A percentile compares a stretch with the other conserved stretches of the same genome.
phyloP scores from a whole-genome alignment of 2,329 filamentous ascomycete species.

The Parastagonospora avenae region DNA sequence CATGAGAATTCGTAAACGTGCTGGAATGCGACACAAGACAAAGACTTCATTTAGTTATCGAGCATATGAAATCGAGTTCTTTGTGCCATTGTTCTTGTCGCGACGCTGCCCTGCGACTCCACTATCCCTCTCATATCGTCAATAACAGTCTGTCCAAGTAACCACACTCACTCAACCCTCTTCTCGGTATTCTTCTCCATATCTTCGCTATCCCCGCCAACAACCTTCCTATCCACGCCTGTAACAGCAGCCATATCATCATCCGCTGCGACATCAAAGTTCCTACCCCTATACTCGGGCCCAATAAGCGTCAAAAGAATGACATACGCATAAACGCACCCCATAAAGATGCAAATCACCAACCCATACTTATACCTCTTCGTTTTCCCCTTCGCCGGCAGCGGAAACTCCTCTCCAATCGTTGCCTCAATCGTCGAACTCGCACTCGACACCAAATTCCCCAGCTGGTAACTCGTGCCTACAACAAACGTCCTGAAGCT shows the following conservation, averaged over 20 bases:
- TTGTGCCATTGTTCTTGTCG: background rate
- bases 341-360: constrained; percentile 93
- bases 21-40: too few relatives aligned
- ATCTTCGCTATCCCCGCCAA: constrained; percentile 13
- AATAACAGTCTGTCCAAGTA: background rate
- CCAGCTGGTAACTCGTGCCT: constrained; percentile 76
- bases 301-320: constrained; percentile 69
- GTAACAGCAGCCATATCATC: constrained; percentile 40
- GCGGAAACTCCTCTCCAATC: constrained; percentile 75
- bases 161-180: constrained; percentile 3
- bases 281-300: constrained; percentile 52
- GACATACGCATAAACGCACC: constrained; percentile 71
- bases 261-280: constrained; percentile 41
- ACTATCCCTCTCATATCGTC: too few relatives aligned
- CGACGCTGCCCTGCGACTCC: too few relatives aligned
- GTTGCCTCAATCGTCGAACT: constrained; percentile 77
- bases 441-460: constrained; percentile 72
- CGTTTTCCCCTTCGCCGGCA: constrained; percentile 57
- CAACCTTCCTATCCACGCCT: constrained; percentile 9
- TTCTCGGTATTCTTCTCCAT: constrained; percentile 10
- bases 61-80: background rate
- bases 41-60: too few relatives aligned
- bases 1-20: too few relatives aligned
- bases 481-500: constrained; percentile 76
- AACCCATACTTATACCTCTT: constrained; percentile 67